phyloP scores from a whole-genome alignment of 2,329 filamentous ascomycete species.

The Pseudogymnoascus sp. region DNA sequence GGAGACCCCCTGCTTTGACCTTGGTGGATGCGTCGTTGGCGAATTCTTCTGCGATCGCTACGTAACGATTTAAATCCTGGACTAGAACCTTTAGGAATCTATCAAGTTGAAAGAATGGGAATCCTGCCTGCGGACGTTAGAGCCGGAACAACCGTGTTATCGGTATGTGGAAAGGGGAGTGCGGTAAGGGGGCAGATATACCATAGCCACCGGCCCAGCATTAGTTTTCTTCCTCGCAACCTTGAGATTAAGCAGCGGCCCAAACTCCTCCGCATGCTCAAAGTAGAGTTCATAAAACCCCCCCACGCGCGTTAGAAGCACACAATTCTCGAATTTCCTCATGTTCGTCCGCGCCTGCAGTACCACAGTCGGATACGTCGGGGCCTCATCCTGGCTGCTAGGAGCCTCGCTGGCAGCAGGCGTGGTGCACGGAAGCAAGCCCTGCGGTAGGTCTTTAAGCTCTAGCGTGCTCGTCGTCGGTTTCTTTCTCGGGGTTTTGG shows the following conservation, averaged over 20 bases:
- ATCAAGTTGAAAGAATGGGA: slow-evolving; percentile 87
- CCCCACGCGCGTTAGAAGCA: slow-evolving; percentile 84
- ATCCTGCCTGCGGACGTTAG: slow-evolving; percentile 57
- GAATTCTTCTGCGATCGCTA: slow-evolving; percentile 91
- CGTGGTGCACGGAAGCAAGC: background rate
- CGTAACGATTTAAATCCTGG: slow-evolving; percentile 80
- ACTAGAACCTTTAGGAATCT: slow-evolving; percentile 89
- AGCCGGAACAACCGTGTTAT: background rate
- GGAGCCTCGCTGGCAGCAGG: background rate
- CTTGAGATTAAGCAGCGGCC: slow-evolving; percentile 79
- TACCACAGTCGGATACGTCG: slow-evolving; percentile 75
- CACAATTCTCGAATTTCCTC: slow-evolving; percentile 81
- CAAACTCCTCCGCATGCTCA: slow-evolving; percentile 85
- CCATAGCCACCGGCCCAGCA: slow-evolving; percentile 76
- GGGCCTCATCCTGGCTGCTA: slow-evolving; percentile 28
- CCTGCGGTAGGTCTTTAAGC: background rate
- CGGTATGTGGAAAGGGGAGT: background rate
- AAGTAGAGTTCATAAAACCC: slow-evolving; percentile 98
- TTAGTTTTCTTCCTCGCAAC: slow-evolving; percentile 73
- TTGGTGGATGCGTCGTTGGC: slow-evolving; percentile 62
- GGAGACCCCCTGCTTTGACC: slow-evolving; percentile 64
- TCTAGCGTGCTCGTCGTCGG: background rate
- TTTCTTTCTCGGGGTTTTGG: background rate
- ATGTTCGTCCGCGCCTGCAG: slow-evolving; percentile 84
- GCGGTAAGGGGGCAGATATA: no score